These are phyloP conservation scores for Mycena belliarum DNA, from an alignment of 768 basidiomycete species.

Conservation along the genomic window DNA sequence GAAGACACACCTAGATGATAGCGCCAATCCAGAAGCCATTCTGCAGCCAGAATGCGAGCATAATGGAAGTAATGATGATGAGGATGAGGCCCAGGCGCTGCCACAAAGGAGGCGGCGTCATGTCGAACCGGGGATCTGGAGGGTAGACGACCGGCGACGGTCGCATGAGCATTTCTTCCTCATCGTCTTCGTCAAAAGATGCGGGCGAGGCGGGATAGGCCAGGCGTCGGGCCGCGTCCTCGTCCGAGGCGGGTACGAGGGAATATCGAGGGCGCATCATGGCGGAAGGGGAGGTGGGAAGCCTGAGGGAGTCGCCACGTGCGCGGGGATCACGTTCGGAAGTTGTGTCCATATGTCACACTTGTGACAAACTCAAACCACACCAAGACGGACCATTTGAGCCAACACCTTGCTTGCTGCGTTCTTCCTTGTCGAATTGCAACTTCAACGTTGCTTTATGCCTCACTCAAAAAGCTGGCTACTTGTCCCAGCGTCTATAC, in stretches of 20 bases:
- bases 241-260: conserved; percentile 2
- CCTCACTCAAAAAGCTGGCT: no score
- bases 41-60: conserved; percentile 17
- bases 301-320: no score
- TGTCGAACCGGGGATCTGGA: conserved; percentile 18
- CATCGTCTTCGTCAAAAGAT: conserved; percentile 17
- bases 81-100: conserved; percentile 18
- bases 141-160: conserved; percentile 8
- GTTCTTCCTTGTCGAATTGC: no score
- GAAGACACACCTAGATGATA: background rate
- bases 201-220: background rate
- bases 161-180: conserved; percentile 19
- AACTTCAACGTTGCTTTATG: no score
- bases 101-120: conserved; percentile 10
- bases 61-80: background rate
- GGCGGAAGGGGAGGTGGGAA: no score
- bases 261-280: conserved; percentile 16
- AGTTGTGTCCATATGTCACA: no score
- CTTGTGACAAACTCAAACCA: no score
- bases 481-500: no score
- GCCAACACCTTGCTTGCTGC: no score
- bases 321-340: no score
- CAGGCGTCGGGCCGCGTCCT: background rate
- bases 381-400: no score
- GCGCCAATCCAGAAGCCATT: conserved; percentile 16